These are phyloP conservation scores for Candida sanyaensis DNA, from an alignment of 1,139 yeast species.

Conservation along the genomic window DNA sequence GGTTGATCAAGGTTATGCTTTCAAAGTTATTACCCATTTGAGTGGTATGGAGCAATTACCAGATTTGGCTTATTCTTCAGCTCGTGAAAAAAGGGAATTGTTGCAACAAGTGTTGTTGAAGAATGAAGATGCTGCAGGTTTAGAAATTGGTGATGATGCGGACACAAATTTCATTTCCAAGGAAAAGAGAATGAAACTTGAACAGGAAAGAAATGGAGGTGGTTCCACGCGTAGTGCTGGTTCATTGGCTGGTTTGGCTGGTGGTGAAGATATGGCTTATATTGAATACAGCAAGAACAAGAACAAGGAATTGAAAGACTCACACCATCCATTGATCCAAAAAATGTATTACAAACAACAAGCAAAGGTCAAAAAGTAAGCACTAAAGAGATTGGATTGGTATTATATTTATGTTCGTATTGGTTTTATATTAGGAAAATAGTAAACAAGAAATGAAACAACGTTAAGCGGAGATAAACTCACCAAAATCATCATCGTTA, in stretches of 20 bases:
- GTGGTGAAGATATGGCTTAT: slow-evolving; percentile 99
- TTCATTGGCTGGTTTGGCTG: slow-evolving; percentile 92
- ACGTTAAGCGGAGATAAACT: slow-evolving; percentile 26
- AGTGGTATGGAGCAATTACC: slow-evolving; percentile 97
- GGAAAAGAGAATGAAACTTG: slow-evolving; percentile 50
- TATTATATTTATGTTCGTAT: background rate
- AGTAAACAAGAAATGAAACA: slow-evolving; percentile 58
- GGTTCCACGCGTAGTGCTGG: slow-evolving; percentile 81
- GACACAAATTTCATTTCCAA: slow-evolving; percentile 68
- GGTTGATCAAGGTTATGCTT: slow-evolving; percentile 99
- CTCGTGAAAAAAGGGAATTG: slow-evolving; percentile 88
- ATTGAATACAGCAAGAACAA: slow-evolving; percentile 85
- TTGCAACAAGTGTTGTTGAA: slow-evolving; percentile 89
- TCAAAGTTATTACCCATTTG: slow-evolving; percentile 94
- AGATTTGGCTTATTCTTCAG: slow-evolving; percentile 84
- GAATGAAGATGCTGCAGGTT: slow-evolving; percentile 96
- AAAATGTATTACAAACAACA: slow-evolving; percentile 67
- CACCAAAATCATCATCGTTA: slow-evolving; percentile 40
- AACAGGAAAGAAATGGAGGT: slow-evolving; percentile 26
- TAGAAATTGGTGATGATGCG: slow-evolving; percentile 94
- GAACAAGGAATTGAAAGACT: slow-evolving; percentile 77
- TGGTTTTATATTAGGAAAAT: slow-evolving; percentile 53
- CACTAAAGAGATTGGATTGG: background rate
- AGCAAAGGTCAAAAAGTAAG: slow-evolving; percentile 4
- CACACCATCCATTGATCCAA: slow-evolving; percentile 74